Conservation (phyloP, 1,284 basidiomycete genomes). For the Heterobasidion parviporum region DNA sequence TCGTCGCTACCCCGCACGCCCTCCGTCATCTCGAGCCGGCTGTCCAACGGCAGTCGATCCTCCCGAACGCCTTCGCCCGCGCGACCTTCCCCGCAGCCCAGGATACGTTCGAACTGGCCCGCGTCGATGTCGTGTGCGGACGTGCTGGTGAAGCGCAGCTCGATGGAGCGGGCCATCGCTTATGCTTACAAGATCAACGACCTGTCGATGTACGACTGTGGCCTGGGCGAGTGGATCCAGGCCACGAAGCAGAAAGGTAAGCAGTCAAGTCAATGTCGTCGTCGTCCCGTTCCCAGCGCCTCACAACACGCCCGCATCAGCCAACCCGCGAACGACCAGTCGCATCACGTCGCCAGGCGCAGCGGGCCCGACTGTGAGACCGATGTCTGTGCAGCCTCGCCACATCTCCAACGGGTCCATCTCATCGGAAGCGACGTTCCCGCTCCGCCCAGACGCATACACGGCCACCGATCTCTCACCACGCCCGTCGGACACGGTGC, state of each 20-base stretch:
- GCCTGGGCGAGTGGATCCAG: slow-evolving; percentile 69
- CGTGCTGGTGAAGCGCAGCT: slow-evolving; percentile 48
- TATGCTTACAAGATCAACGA: slow-evolving; percentile 86
- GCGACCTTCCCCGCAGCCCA: slow-evolving; percentile 20
- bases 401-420: slow-evolving; percentile 64
- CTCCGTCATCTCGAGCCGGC: slow-evolving; percentile 24
- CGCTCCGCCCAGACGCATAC: slow-evolving; percentile 65
- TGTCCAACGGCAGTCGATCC: slow-evolving; percentile 11
- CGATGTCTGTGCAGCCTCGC: slow-evolving; percentile 36
- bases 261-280: slow-evolving; percentile 9
- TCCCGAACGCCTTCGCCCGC: slow-evolving; percentile 37
- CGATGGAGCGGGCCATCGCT: slow-evolving; percentile 66
- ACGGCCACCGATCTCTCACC: slow-evolving; percentile 64
- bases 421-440: slow-evolving; percentile 71
- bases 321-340: neutral
- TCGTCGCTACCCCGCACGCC: slow-evolving; percentile 53
- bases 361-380: slow-evolving; percentile 2
- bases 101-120: slow-evolving; percentile 49
- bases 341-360: neutral
- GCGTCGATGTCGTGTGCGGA: slow-evolving; percentile 71
- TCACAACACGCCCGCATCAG: neutral
- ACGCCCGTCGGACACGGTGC: slow-evolving; percentile 35
- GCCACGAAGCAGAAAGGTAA: slow-evolving; percentile 50
- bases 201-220: slow-evolving; percentile 68
- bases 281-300: neutral